Evolutionary conservation across 2,329 filamentous ascomycete species (phyloP).

Genomic region (Fusarium falciforme): DNA sequence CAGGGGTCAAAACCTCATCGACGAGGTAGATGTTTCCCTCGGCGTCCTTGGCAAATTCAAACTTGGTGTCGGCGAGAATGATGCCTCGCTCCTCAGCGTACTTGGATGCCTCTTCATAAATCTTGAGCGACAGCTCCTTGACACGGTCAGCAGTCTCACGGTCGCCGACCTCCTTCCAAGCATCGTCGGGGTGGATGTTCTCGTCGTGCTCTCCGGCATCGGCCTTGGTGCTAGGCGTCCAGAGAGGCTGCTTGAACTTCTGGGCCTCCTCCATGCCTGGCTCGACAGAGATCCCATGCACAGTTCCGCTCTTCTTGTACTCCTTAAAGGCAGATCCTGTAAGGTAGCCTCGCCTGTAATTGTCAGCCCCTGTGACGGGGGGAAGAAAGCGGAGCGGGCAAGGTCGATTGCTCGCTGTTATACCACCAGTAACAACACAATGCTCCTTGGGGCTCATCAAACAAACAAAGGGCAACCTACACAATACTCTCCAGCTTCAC

Average conservation of each 20-base stretch:
- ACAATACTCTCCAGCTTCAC: constrained; percentile 68
- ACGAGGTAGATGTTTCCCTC: constrained; percentile 45
- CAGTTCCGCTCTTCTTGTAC: constrained; percentile 73
- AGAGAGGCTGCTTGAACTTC: constrained; percentile 72
- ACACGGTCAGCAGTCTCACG: constrained; percentile 45
- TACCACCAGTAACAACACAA: neutral
- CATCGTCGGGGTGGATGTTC: constrained; percentile 81
- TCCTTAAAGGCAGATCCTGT: constrained; percentile 88
- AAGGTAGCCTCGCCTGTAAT: constrained; percentile 76
- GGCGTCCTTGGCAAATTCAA: constrained; percentile 43
- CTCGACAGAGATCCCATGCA: constrained; percentile 78
- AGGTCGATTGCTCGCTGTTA: neutral
- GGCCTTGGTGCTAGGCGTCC: constrained; percentile 87
- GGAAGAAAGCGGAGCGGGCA: neutral
- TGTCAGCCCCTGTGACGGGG: neutral
- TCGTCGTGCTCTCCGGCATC: constrained; percentile 82
- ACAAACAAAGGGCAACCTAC: constrained; percentile 9
- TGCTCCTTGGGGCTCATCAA: neutral
- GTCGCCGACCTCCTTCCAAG: constrained; percentile 53
- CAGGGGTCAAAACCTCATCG: constrained; percentile 49
- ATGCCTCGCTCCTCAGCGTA: constrained; percentile 41
- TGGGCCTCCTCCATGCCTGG: constrained; percentile 74
- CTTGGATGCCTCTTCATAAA: constrained; percentile 41
- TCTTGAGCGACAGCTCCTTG: constrained; percentile 41
- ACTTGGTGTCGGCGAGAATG: constrained; percentile 42